These are phyloP conservation scores for Quambalaria eucalypti DNA, from an alignment of 1,284 basidiomycete species.

Conservation along the genomic window DNA sequence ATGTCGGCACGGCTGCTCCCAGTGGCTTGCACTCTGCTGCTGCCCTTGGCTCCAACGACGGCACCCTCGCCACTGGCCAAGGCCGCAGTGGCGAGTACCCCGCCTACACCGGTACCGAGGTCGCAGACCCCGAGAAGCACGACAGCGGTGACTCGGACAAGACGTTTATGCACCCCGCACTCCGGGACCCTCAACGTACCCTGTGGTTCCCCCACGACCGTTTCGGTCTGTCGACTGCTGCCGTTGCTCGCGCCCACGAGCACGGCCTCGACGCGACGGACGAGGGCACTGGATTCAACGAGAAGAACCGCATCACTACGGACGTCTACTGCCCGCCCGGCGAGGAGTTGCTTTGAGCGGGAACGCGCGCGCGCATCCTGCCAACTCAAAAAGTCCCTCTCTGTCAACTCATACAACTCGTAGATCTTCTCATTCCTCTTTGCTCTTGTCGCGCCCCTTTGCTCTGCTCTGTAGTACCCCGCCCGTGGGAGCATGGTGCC, in stretches of 20 bases:
- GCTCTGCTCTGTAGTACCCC: not conserved
- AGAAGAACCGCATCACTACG: conserved; percentile 37
- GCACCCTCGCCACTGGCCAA: not conserved
- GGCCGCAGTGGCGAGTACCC: not conserved
- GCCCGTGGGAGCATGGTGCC: too few species aligned
- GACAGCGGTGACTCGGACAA: conserved; percentile 5
- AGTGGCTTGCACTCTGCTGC: not conserved
- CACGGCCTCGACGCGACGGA: conserved; percentile 35
- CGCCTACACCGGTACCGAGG: not conserved
- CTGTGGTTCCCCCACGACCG: conserved; percentile 45
- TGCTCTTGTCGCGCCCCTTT: not conserved
- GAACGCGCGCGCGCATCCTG: not conserved
- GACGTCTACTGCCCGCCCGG: conserved; percentile 38
- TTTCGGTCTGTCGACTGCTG: conserved; percentile 37
- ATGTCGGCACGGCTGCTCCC: not conserved
- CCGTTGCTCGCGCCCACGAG: conserved; percentile 28
- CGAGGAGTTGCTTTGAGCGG: conserved; percentile 24
- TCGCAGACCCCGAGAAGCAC: conserved; percentile 12
- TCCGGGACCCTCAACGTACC: conserved; percentile 32
- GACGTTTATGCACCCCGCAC: conserved; percentile 37
- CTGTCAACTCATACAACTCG: not conserved
- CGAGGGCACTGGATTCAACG: conserved; percentile 32
- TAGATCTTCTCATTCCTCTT: not conserved
- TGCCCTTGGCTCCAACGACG: not conserved
- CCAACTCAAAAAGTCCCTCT: not conserved